phyloP scores from a whole-genome alignment of 2,329 filamentous ascomycete species.

The Lomentospora prolificans region DNA sequence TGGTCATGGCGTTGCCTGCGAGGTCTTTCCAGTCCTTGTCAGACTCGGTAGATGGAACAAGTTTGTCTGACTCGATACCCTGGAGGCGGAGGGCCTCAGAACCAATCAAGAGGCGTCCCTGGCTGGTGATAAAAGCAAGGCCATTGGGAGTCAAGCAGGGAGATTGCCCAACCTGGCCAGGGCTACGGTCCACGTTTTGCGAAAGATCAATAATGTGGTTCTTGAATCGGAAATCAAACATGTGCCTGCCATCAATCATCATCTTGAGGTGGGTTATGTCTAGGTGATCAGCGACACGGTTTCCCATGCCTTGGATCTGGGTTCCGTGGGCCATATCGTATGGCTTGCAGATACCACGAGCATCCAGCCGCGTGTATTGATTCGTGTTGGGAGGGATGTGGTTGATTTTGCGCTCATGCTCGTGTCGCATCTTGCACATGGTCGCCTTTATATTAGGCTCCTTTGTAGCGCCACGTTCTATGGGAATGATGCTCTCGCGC shows the following conservation, averaged over 20 bases:
- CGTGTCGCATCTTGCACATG: constrained; percentile 50
- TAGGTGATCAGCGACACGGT: constrained; percentile 55
- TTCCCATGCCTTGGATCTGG: constrained; percentile 40
- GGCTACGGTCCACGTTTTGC: constrained; percentile 60
- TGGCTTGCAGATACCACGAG: constrained; percentile 36
- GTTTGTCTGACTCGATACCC: constrained; percentile 53
- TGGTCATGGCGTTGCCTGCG: constrained; percentile 72
- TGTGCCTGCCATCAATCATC: constrained; percentile 26
- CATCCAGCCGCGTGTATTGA: constrained; percentile 51
- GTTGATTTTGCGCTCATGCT: constrained; percentile 37
- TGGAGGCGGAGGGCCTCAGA: constrained; percentile 56
- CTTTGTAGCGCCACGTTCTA: constrained; percentile 22
- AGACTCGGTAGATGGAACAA: constrained; percentile 55
- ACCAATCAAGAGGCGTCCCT: constrained; percentile 51
- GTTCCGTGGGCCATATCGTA: constrained; percentile 45
- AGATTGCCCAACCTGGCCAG: constrained; percentile 44
- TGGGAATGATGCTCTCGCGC: constrained; percentile 37
- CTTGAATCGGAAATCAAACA: constrained; percentile 42
- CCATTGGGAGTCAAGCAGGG: constrained; percentile 61
- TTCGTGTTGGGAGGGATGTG: constrained; percentile 39
- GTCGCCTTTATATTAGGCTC: constrained; percentile 35
- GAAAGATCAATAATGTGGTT: constrained; percentile 50
- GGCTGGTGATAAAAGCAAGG: constrained; percentile 48
- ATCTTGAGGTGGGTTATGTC: constrained; percentile 49
- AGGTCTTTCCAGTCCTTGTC: constrained; percentile 55